Conservation (phyloP, 352 stramenopile genomes). For the Globisporangium megalacanthum region DNA sequence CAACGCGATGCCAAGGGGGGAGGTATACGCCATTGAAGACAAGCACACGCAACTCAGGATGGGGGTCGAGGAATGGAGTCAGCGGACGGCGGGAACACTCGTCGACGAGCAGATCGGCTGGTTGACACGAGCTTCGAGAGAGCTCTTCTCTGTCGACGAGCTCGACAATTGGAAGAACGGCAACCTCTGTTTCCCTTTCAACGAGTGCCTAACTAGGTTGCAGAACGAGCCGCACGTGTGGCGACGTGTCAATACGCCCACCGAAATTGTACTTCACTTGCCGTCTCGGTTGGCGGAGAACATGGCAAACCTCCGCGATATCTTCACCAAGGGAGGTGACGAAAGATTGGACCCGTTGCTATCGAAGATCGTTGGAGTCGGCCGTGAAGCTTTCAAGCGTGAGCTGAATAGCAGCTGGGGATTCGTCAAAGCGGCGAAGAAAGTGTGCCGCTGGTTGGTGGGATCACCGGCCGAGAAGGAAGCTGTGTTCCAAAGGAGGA, state of each 20-base stretch:
- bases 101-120: slow-evolving; percentile 18
- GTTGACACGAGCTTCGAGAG: slow-evolving; percentile 14
- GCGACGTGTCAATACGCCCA: too few relatives aligned
- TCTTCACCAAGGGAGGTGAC: too few relatives aligned
- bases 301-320: too few relatives aligned
- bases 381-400: too few relatives aligned
- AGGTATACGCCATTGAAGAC: slow-evolving; percentile 10
- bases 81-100: background rate
- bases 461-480: background rate
- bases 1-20: background rate
- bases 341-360: too few relatives aligned
- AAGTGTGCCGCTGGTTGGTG: background rate
- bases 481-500: slow-evolving; percentile 4
- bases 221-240: too few relatives aligned
- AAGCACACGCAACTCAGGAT: slow-evolving; percentile 20
- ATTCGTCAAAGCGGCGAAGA: background rate
- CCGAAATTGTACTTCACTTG: too few relatives aligned
- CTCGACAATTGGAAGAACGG: slow-evolving; percentile 10
- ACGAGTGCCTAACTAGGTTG: too few relatives aligned
- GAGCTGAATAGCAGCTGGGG: too few relatives aligned
- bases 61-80: background rate
- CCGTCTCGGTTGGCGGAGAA: too few relatives aligned
- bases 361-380: too few relatives aligned
- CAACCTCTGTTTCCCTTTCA: too few relatives aligned
- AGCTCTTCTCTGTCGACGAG: slow-evolving; percentile 30